A percentile compares a stretch with the other conserved stretches of the same genome.
Conservation (phyloP, 345 rosid species). For the Mallotus nudiflorus region DNA sequence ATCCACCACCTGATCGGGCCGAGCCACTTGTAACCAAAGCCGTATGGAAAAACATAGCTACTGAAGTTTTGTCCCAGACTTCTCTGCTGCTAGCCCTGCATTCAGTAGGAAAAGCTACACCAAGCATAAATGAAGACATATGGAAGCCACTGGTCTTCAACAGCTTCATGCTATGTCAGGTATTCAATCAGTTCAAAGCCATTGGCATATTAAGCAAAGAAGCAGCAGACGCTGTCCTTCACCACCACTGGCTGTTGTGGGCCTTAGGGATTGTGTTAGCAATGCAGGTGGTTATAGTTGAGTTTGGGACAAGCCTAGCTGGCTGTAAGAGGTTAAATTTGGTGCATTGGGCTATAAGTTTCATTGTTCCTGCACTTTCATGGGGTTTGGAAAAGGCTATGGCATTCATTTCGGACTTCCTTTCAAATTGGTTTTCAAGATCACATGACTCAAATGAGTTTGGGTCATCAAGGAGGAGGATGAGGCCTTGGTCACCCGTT, state of each 20-base stretch:
- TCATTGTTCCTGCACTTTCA: not conserved
- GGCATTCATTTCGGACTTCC: not conserved
- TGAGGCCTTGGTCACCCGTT: not conserved
- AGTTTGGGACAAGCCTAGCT: constrained; percentile 4
- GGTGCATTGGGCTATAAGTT: not conserved
- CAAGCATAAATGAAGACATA: constrained; percentile 4
- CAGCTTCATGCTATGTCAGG: constrained; percentile 27
- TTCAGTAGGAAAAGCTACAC: constrained; percentile 8
- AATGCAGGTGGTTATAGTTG: constrained; percentile 16
- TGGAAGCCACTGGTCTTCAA: constrained; percentile 21
- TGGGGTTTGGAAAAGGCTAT: not conserved
- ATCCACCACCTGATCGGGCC: constrained; percentile 8
- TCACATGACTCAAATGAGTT: not conserved
- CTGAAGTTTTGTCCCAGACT: constrained; percentile 24
- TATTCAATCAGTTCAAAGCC: constrained; percentile 21
- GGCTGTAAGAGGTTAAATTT: not conserved
- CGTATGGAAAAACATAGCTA: constrained; percentile 12
- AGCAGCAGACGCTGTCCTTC: not conserved
- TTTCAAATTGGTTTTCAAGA: not conserved
- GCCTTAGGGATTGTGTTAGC: not conserved
- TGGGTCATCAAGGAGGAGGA: not conserved
- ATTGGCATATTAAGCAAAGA: constrained; percentile 14
- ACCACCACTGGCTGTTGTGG: not conserved
- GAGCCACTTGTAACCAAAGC: constrained; percentile 13
- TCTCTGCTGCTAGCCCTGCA: constrained; percentile 15